Evolutionary conservation across 495 filamentous ascomycete species (phyloP).

Genomic region (Aspergillus ellipticus): DNA sequence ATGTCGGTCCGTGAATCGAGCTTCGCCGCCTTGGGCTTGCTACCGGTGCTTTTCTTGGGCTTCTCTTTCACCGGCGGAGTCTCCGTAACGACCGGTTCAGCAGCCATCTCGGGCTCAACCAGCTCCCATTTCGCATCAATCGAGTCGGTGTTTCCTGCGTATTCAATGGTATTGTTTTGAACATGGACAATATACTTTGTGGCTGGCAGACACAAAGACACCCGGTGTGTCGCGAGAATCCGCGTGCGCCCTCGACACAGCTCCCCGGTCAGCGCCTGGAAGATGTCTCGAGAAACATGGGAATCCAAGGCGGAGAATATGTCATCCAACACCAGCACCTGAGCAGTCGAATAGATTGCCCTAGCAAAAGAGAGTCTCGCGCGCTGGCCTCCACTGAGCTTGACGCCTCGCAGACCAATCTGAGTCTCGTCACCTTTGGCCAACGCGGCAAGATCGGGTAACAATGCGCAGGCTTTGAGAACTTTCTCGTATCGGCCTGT

Average conservation of each 20-base stretch:
- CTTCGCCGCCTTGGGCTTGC: neutral
- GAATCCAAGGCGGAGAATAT: conserved; percentile 68
- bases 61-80: neutral
- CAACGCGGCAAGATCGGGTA: conserved; percentile 72
- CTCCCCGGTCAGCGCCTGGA: conserved; percentile 65
- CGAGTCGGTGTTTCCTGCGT: conserved; percentile 46
- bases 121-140: neutral
- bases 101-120: neutral
- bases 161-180: conserved; percentile 36
- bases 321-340: conserved; percentile 73
- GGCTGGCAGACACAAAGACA: conserved; percentile 63
- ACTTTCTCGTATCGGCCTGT: conserved; percentile 59
- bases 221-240: conserved; percentile 76
- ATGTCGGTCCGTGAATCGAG: neutral
- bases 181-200: conserved; percentile 53
- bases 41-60: neutral
- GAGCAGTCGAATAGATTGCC: conserved; percentile 73
- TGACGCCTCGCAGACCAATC: conserved; percentile 76
- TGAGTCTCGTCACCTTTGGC: conserved; percentile 70
- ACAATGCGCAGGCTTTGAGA: conserved; percentile 62
- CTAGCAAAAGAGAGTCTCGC: conserved; percentile 77
- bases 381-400: conserved; percentile 74
- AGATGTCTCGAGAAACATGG: conserved; percentile 74
- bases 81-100: neutral
- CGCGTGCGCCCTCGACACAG: conserved; percentile 64